Percentiles rank a stretch among this genome's conserved stretches.
phyloP scores from a whole-genome alignment of 495 filamentous ascomycete genomes.

The Neurospora sp. region DNA sequence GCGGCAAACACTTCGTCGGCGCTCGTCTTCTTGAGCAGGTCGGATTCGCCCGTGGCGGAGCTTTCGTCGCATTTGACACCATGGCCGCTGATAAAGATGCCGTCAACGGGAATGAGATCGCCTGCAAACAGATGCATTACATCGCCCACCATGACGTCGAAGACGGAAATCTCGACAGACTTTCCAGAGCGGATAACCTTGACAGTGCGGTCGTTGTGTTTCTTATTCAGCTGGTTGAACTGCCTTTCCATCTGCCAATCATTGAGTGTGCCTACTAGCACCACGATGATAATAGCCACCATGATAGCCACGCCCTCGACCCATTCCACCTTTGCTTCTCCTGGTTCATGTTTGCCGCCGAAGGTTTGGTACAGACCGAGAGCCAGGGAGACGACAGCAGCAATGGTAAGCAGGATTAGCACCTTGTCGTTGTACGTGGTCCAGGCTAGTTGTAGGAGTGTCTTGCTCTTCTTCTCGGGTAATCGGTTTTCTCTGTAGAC shows the following conservation, averaged over 20 bases:
- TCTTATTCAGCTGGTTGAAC: constrained; percentile 67
- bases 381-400: constrained; percentile 60
- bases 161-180: constrained; percentile 59
- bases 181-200: constrained; percentile 73
- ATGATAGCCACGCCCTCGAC: constrained; percentile 73
- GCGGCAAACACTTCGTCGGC: constrained; percentile 70
- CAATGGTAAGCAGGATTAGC: constrained; percentile 61
- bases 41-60: constrained; percentile 76
- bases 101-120: constrained; percentile 67
- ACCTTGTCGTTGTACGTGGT: constrained; percentile 82
- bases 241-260: constrained; percentile 78
- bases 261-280: constrained; percentile 61
- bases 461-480: constrained; percentile 64
- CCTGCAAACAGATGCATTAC: constrained; percentile 64
- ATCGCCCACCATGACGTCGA: constrained; percentile 64
- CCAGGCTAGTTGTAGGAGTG: constrained; percentile 65
- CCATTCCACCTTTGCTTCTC: constrained; percentile 56
- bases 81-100: constrained; percentile 60
- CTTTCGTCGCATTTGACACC: constrained; percentile 75
- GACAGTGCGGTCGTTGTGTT: constrained; percentile 71
- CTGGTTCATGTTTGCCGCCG: constrained; percentile 32
- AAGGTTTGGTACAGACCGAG: constrained; percentile 68
- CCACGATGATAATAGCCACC: constrained; percentile 67
- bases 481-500: constrained; percentile 61
- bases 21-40: constrained; percentile 60